Evolutionary conservation across 495 filamentous ascomycete genomes (phyloP).

Genomic region (Umbilicaria muhlenbergii): DNA sequence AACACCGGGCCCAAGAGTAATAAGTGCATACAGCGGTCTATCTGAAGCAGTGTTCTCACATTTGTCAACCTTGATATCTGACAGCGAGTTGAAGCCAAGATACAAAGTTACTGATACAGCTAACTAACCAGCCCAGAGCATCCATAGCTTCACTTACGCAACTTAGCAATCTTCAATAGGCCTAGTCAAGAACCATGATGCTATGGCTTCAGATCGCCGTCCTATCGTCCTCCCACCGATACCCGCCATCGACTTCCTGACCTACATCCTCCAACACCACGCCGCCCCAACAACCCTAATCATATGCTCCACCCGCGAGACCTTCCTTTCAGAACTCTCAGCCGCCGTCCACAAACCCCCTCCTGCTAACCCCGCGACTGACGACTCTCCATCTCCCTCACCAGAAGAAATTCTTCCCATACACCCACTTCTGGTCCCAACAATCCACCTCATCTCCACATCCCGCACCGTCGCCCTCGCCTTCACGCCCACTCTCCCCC

Average conservation of each 20-base stretch:
- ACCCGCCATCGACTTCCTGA: constrained; percentile 34
- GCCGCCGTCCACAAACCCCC: constrained; percentile 11
- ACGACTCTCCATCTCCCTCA: neutral
- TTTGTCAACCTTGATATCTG: no score
- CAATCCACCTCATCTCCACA: constrained; percentile 50
- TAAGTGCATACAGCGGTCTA: no score
- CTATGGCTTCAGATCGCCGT: no score
- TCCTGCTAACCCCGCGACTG: neutral
- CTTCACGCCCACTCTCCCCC: constrained; percentile 59
- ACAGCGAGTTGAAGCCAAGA: no score
- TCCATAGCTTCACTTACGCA: no score
- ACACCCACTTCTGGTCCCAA: constrained; percentile 38
- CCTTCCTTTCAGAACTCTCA: constrained; percentile 41
- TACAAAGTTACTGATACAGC: no score
- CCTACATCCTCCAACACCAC: constrained; percentile 42
- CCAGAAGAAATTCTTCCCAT: constrained; percentile 1
- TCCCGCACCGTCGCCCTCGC: constrained; percentile 50
- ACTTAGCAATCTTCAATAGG: no score
- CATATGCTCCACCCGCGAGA: constrained; percentile 49
- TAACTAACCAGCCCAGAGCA: no score
- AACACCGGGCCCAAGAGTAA: no score
- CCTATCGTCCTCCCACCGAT: no score
- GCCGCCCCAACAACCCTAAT: constrained; percentile 42
- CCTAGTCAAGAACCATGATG: no score
- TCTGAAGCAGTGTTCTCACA: no score